Evolutionary conservation across 495 filamentous ascomycete species (phyloP).

Genomic region (Terfezia boudieri): DNA sequence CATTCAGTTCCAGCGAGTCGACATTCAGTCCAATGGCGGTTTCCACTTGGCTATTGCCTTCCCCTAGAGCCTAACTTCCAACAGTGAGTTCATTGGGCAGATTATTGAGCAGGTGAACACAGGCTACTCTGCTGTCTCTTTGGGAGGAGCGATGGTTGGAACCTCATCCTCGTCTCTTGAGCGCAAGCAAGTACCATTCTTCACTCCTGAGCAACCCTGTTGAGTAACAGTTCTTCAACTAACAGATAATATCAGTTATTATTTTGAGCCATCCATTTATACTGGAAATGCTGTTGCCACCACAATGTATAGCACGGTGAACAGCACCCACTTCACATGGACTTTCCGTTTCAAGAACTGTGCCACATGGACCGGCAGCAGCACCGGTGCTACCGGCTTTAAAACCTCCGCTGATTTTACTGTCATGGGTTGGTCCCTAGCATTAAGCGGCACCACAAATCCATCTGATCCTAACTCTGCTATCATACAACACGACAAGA

Average conservation of each 20-base stretch:
- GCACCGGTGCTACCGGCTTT: constrained; percentile 22
- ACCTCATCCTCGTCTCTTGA: constrained; percentile 23
- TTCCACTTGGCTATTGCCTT: constrained; percentile 22
- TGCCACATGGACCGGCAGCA: constrained; percentile 27
- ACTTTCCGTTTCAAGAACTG: constrained; percentile 43
- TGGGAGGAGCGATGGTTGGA: constrained; percentile 20
- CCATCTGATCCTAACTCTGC: constrained; percentile 19
- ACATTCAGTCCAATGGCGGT: constrained; percentile 14
- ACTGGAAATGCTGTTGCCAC: constrained; percentile 29
- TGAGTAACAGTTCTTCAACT: constrained; percentile 1
- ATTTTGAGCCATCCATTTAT: constrained; percentile 34
- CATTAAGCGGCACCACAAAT: constrained; percentile 18
- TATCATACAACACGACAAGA: constrained; percentile 26
- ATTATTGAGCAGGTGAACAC: constrained; percentile 17
- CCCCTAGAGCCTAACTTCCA: constrained; percentile 14
- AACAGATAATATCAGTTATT: constrained; percentile 21
- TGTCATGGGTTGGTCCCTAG: constrained; percentile 29
- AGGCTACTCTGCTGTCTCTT: constrained; percentile 13
- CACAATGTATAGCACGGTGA: constrained; percentile 34
- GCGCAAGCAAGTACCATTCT: constrained; percentile 19
- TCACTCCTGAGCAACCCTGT: constrained; percentile 6
- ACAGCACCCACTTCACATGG: constrained; percentile 30
- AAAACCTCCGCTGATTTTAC: constrained; percentile 23
- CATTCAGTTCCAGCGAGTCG: constrained; percentile 21
- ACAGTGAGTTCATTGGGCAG: constrained; percentile 22